Conservation (phyloP, 2,329 filamentous ascomycete species). For the Penicillium sp. region DNA sequence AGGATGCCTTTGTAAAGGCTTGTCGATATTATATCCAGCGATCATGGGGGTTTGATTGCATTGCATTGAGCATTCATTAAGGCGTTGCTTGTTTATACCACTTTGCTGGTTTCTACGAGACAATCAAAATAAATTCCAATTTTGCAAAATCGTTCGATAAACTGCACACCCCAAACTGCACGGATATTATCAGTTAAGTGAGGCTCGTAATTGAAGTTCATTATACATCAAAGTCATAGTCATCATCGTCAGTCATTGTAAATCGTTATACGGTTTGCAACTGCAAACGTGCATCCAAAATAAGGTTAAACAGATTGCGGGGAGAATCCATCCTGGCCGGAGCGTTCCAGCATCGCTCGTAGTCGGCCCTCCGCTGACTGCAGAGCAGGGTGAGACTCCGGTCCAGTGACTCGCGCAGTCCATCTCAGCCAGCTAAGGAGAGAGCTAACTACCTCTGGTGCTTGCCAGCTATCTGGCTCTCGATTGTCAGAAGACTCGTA, state of each 20-base stretch:
- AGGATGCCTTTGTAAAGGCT: not conserved
- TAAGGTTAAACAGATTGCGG: not conserved
- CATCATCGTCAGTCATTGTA: slow-evolving; percentile 12
- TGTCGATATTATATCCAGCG: not conserved
- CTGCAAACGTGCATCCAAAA: not conserved
- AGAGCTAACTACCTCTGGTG: slow-evolving; percentile 32
- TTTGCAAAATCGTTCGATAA: not conserved
- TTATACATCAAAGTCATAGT: slow-evolving; percentile 7
- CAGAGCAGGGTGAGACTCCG: slow-evolving; percentile 16
- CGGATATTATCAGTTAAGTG: not conserved
- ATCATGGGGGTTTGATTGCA: slow-evolving; percentile 5
- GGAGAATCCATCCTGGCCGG: not conserved
- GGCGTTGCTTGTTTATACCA: slow-evolving; percentile 2
- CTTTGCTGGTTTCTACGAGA: not conserved
- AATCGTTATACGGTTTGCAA: not conserved
- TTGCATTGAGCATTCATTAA: slow-evolving; percentile 10
- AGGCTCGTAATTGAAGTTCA: not conserved
- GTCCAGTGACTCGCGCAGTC: slow-evolving; percentile 20
- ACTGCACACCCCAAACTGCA: not conserved
- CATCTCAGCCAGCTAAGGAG: slow-evolving; percentile 37
- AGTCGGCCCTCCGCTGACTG: slow-evolving; percentile 38
- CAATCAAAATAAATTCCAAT: not conserved
- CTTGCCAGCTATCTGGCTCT: slow-evolving; percentile 13
- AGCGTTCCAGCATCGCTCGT: slow-evolving; percentile 35
- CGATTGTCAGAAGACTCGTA: not conserved